A percentile compares a stretch with the other conserved stretches of the same genome.
Conservation (phyloP, 192 early-diverging fungal species). For the Coemansia sp. region DNA sequence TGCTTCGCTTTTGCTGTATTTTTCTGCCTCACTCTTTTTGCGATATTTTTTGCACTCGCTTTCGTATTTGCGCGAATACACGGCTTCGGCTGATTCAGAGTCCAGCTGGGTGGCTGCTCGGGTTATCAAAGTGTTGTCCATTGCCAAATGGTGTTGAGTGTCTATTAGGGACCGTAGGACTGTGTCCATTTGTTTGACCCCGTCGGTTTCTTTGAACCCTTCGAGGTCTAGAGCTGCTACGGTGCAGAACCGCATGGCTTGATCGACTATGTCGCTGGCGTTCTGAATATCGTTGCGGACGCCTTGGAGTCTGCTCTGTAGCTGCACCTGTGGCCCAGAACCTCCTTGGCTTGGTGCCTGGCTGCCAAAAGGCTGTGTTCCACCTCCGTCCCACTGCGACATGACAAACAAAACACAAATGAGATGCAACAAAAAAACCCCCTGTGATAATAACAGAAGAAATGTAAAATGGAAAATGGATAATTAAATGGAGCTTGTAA, state of each 20-base stretch:
- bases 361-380: background rate
- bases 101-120: constrained; percentile 8
- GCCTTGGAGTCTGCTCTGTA: constrained; percentile 9
- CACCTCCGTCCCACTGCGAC: constrained; percentile 7
- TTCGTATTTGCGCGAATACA: constrained; percentile 16
- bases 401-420: background rate
- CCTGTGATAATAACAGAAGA: background rate
- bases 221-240: constrained; percentile 31
- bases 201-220: constrained; percentile 15
- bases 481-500: too few species aligned
- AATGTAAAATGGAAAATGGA: too few species aligned
- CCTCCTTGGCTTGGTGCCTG: background rate
- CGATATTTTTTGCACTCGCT: constrained; percentile 11
- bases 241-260: constrained; percentile 22
- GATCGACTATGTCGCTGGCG: constrained; percentile 14
- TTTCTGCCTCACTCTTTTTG: constrained; percentile 10
- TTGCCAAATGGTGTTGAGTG: constrained; percentile 23
- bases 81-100: constrained; percentile 3
- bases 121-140: constrained; percentile 20
- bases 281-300: constrained; percentile 13
- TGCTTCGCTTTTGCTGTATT: constrained; percentile 19
- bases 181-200: constrained; percentile 15
- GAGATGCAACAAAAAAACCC: background rate
- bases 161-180: constrained; percentile 33
- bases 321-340: constrained; percentile 18